Conservation (phyloP, 441 rosid genomes). For the Brassica hybrid region DNA sequence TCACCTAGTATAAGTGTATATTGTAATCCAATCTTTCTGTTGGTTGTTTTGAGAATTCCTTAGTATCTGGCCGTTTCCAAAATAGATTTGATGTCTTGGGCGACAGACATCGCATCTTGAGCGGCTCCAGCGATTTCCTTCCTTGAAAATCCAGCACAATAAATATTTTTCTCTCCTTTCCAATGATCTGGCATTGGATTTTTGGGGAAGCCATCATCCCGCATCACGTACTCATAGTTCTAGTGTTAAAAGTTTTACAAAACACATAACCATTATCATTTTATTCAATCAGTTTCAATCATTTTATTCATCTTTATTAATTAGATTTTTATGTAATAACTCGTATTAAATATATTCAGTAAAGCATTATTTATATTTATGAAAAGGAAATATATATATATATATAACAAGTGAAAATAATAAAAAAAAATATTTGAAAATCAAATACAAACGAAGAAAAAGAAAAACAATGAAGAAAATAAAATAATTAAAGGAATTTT, state of each 20-base stretch:
- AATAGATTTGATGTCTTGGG: conserved; percentile 46
- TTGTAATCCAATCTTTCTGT: too few species aligned
- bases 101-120: conserved; percentile 57
- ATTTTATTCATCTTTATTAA: too few species aligned
- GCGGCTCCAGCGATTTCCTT: conserved; percentile 57
- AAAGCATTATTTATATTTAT: too few species aligned
- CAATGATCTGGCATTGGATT: conserved; percentile 59
- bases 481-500: too few species aligned
- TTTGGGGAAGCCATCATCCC: conserved; percentile 61
- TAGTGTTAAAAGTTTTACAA: conserved; percentile 20
- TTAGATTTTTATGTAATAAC: too few species aligned
- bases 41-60: neutral
- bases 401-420: too few species aligned
- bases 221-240: conserved; percentile 47
- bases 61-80: neutral
- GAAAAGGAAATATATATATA: too few species aligned
- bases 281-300: neutral
- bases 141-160: too few species aligned
- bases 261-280: neutral
- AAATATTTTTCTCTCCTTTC: conserved; percentile 76
- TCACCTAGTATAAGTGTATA: too few species aligned
- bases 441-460: too few species aligned
- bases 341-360: too few species aligned
- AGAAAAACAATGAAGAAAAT: too few species aligned
- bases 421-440: rapidly evolving